phyloP scores from a whole-genome alignment of 495 filamentous ascomycete species.

The Hypoxylon trugodes region DNA sequence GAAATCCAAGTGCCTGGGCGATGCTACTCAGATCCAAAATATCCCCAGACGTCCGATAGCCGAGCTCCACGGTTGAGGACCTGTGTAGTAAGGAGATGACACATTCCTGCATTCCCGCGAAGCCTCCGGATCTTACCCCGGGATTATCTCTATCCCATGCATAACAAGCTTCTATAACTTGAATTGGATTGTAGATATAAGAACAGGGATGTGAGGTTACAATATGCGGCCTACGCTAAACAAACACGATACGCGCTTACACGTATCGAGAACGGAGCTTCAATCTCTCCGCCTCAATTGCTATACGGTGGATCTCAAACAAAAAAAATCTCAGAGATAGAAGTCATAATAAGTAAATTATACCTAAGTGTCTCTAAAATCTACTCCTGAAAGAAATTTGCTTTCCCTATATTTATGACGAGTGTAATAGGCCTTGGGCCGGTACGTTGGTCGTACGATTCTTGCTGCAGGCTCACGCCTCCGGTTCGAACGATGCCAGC shows the following conservation, averaged over 20 bases:
- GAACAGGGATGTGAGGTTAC: not conserved
- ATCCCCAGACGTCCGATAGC: constrained; percentile 6
- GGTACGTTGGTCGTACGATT: constrained; percentile 7
- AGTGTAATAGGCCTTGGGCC: too few species aligned
- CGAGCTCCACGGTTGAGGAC: not conserved
- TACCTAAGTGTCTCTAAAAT: not conserved
- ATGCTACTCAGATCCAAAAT: not conserved
- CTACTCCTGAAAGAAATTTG: too few species aligned
- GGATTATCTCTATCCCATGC: constrained; percentile 6
- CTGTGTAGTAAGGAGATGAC: constrained; percentile 5
- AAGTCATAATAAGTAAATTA: not conserved
- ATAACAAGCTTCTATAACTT: constrained; percentile 9
- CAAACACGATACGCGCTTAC: constrained; percentile 10
- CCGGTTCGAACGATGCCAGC: constrained; percentile 1
- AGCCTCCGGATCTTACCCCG: constrained; percentile 10
- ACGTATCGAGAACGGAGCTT: constrained; percentile 26
- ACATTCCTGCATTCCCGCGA: constrained; percentile 20
- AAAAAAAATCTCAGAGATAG: constrained; percentile 6
- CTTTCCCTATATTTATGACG: too few species aligned
- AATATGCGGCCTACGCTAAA: not conserved
- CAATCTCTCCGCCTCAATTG: not conserved
- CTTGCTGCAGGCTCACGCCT: constrained; percentile 1
- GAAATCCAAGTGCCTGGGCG: constrained; percentile 4
- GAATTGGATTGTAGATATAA: not conserved
- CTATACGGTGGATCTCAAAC: not conserved